Base-by-base conservation (phyloP, 2,329 filamentous ascomycete genomes). In the Fusarium kyushuense region DNA sequence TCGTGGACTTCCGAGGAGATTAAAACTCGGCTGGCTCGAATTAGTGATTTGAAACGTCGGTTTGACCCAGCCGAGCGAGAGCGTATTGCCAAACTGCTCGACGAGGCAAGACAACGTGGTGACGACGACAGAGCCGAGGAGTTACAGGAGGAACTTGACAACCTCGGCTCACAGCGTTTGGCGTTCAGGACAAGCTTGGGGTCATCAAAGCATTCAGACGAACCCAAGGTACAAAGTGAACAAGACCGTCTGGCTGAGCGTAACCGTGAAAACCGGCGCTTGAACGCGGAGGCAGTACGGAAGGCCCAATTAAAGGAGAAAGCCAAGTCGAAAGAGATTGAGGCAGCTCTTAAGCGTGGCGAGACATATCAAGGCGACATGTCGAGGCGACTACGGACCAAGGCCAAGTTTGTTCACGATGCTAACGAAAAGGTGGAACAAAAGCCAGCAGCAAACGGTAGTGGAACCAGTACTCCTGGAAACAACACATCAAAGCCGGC, bases 271-370 rank as follows among this genome's bases (percentile, higher is more conserved):
- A 97, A 97, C 79, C 90, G 95, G 65, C 89, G 90, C 60, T 86
- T 90, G 71, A 97, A 97, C 75, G 87, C 88, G n/a, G 92, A 97
- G 76, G 90, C 92, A 47, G 92, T 98, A n/a, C 92, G 95, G 62
- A 92, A 92, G 78, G 95, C 94, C 1, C 92, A 97, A 76, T 84
- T 97, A 57, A 90, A 91, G 71, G 96, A 99, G 80, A 87, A 90
- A 72, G 86, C 87, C 49, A 85, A 84, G 69, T 83, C 83, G 72
- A 87, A 87, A 67, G 86, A 86, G 77, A 84, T 84, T 43, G 88
- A 89, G 69, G 85, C 84, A 58, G 88, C 87, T 41, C 79, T 89
- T 45, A 87, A 87, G 63, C 85, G 89, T 38, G 89, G 89, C 57
- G 90, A 92, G 75, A 82, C 83, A 3, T 83, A 87, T 33, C 80